A percentile compares a stretch with the other conserved stretches of the same genome.
Evolutionary conservation across 805 yeast genomes (phyloP).

Genomic region (Candida xiaguanensis): DNA sequence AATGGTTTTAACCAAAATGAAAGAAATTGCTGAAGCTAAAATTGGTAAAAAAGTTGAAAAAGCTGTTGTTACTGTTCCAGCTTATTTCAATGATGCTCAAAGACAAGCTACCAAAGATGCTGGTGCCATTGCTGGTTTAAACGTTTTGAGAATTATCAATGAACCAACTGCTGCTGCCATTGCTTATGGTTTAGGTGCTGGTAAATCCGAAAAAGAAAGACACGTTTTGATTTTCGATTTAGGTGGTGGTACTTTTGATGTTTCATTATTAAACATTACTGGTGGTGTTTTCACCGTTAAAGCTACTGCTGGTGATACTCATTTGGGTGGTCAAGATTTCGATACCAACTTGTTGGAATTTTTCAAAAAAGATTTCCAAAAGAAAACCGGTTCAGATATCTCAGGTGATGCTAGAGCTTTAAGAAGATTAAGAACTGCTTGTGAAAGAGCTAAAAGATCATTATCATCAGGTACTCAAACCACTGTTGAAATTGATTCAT

Average conservation of each 20-base stretch:
- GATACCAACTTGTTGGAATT: slow-evolving; percentile 48
- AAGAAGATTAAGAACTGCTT: slow-evolving; percentile 50
- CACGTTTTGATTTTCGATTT: slow-evolving; percentile 88
- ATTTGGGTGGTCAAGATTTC: slow-evolving; percentile 51
- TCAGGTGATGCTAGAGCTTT: slow-evolving; percentile 47
- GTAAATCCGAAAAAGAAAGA: slow-evolving; percentile 50
- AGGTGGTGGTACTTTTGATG: slow-evolving; percentile 99
- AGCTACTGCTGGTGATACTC: slow-evolving; percentile 69
- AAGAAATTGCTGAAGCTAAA: slow-evolving; percentile 81
- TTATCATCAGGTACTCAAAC: slow-evolving; percentile 48
- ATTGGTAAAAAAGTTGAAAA: slow-evolving; percentile 71
- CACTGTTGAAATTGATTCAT: slow-evolving; percentile 48
- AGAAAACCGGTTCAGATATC: slow-evolving; percentile 45
- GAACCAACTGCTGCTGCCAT: slow-evolving; percentile 90
- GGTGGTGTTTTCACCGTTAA: slow-evolving; percentile 96
- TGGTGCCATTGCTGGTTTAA: slow-evolving; percentile 49
- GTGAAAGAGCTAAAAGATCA: slow-evolving; percentile 52
- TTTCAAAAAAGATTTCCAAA: slow-evolving; percentile 46
- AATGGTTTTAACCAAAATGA: slow-evolving; percentile 49
- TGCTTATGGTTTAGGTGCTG: slow-evolving; percentile 91
- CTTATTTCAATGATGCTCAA: slow-evolving; percentile 49
- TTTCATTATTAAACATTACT: slow-evolving; percentile 83
- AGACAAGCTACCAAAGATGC: slow-evolving; percentile 52
- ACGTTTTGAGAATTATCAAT: slow-evolving; percentile 47
- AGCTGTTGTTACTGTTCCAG: slow-evolving; percentile 49